Base-by-base conservation (phyloP, 2,329 filamentous ascomycete species). In the Xylaria sp. region DNA sequence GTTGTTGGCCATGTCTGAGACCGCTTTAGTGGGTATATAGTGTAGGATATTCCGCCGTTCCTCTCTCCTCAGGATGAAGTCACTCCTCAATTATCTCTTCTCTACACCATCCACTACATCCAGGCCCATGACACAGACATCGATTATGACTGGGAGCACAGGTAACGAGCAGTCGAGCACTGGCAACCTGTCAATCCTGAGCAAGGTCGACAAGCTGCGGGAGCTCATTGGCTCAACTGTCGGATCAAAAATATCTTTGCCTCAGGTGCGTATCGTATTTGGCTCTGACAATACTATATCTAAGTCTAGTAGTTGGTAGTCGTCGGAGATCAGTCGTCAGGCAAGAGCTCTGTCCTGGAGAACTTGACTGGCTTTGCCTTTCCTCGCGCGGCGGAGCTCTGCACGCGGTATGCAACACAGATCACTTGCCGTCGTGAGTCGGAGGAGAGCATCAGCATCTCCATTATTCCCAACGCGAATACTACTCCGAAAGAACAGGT, bases 291-390 rank as follows among this genome's bases (percentile, higher is more conserved):
- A 37, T 19, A 21, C 8, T n/a, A 3, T 37, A 46, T 17, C 53
- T 68, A 5, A 68, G 88, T 92, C 78, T 10, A n/a, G 8, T 55
- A 74, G 72, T 91, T 95, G 67, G 90, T 90, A 35, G 91, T 93
- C 7, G 91, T 94, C 9, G 92, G 92, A 63, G 92, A 91, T 68
- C 92, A 95, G 72, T 93, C 90, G 0, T 92, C 91, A 43, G 92
- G 92, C 70, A 96, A 96, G 80, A 92, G 89, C 74, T 94, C 91
- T 1, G 89, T 95, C 17, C 79, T 95, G 29, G 91, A 95, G 73
- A 93, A 77, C 17, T 63, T 85, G 31, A 84, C 81, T 0, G 79
- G 79, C 0, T 80, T 84, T 33, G 76, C 77, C 0, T 82, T 84
- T 38, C 81, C 82, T 4, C 75, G 79, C 1, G 75, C 68, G 0